These are phyloP conservation scores for Lasiosphaeria hispida DNA, from an alignment of 495 filamentous ascomycete genomes.

Conservation along the genomic window DNA sequence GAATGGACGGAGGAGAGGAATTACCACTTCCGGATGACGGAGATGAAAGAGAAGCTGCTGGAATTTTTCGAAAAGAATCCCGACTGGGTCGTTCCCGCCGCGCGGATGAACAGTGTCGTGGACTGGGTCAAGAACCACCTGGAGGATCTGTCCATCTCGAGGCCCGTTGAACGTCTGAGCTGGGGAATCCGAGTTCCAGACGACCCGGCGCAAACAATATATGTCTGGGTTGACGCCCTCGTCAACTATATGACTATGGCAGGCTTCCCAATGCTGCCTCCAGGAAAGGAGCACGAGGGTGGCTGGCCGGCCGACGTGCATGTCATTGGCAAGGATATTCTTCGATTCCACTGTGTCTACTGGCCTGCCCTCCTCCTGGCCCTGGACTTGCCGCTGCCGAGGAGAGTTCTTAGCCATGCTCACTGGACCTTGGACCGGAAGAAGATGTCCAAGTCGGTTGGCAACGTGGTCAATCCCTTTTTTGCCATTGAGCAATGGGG, in stretches of 20 bases:
- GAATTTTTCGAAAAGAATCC: constrained; percentile 74
- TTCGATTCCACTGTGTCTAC: constrained; percentile 95
- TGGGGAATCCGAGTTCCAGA: constrained; percentile 93
- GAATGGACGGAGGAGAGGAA: constrained; percentile 94
- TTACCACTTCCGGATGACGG: constrained; percentile 91
- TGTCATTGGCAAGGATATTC: constrained; percentile 92
- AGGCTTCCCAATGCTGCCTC: constrained; percentile 73
- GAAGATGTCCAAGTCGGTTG: constrained; percentile 95
- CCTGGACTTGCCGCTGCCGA: constrained; percentile 77
- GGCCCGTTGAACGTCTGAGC: constrained; percentile 69
- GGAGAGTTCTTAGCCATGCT: constrained; percentile 78
- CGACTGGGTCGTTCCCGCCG: constrained; percentile 63
- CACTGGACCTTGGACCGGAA: constrained; percentile 88
- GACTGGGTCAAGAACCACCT: constrained; percentile 67
- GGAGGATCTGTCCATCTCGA: constrained; percentile 83
- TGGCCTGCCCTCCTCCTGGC: constrained; percentile 97
- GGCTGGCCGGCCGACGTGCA: constrained; percentile 93
- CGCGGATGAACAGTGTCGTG: constrained; percentile 67
- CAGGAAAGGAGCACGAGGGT: constrained; percentile 50
- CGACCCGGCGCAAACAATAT: constrained; percentile 85
- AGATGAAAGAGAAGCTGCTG: constrained; percentile 69
- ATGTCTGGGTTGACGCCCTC: constrained; percentile 96
- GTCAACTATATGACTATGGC: constrained; percentile 89
- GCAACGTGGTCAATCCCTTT: constrained; percentile 94
- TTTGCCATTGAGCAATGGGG: constrained; percentile 88